These are phyloP conservation scores for Diaporthe australafricana DNA, from an alignment of 2,329 filamentous ascomycete species.

Conservation along the genomic window DNA sequence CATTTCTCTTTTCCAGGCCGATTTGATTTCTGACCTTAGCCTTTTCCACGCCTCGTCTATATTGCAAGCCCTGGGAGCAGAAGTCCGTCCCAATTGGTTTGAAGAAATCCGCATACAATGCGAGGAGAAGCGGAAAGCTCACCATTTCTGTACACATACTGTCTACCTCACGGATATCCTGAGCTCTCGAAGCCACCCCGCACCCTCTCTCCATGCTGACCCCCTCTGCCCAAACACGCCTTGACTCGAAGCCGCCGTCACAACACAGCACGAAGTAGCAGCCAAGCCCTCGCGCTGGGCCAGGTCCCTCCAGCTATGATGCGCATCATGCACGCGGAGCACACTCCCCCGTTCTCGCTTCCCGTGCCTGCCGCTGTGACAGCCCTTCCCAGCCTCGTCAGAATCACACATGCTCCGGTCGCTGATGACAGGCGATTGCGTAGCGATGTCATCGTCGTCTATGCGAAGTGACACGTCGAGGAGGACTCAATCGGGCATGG, in stretches of 20 bases:
- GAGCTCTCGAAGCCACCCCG: neutral
- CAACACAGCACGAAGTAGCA: slow-evolving; percentile 4
- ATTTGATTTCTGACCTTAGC: neutral
- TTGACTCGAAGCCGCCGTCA: slow-evolving; percentile 3
- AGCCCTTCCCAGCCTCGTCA: neutral
- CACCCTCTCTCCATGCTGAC: neutral
- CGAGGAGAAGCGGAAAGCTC: neutral
- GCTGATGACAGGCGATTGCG: neutral
- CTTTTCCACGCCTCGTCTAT: neutral
- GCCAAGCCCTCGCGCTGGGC: slow-evolving; percentile 10
- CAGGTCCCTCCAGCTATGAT: neutral
- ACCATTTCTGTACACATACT: neutral
- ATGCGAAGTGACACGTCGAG: neutral
- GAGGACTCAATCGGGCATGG: neutral
- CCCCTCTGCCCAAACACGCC: neutral
- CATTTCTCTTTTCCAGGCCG: neutral
- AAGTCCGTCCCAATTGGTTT: neutral
- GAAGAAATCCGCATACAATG: too few relatives aligned
- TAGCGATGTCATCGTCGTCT: neutral
- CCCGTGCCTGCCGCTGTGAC: slow-evolving; percentile 1
- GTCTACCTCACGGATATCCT: neutral
- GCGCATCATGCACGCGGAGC: neutral
- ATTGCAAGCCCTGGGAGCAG: neutral
- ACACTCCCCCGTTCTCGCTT: slow-evolving; percentile 4
- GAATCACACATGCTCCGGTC: neutral